A percentile compares a stretch with the other conserved stretches of the same genome.
These are phyloP conservation scores for Lodderomyces pseudojiufengensis DNA, from an alignment of 1,139 yeast species.

Conservation along the genomic window DNA sequence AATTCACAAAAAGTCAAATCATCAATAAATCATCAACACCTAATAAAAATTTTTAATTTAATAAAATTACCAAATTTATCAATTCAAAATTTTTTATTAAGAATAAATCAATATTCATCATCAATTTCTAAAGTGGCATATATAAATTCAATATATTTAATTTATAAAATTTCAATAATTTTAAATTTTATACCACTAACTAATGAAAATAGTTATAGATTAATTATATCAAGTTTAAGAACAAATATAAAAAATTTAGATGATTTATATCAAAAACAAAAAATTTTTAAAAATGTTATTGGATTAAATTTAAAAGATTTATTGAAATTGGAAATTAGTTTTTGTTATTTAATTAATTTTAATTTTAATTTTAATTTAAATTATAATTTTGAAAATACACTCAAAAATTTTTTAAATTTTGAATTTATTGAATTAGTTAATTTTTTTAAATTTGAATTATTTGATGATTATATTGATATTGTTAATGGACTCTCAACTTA, in stretches of 20 bases:
- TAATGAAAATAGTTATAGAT: conserved; percentile 34
- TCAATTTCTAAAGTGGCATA: conserved; percentile 40
- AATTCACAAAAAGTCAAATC: not conserved
- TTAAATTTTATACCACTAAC: conserved; percentile 33
- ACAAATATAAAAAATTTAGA: conserved; percentile 44
- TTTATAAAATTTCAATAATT: conserved; percentile 34
- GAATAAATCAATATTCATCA: conserved; percentile 42
- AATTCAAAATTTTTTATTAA: conserved; percentile 32
- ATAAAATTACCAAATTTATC: conserved; percentile 35
- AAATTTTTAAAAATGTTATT: conserved; percentile 42
- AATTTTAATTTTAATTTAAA: conserved; percentile 37
- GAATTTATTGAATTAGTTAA: conserved; percentile 27
- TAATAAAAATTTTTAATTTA: conserved; percentile 33
- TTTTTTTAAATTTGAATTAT: conserved; percentile 13
- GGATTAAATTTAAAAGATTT: conserved; percentile 41
- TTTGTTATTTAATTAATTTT: conserved; percentile 40
- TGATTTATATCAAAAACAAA: conserved; percentile 44
- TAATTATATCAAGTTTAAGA: conserved; percentile 40
- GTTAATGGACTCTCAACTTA: not conserved
- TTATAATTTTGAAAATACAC: conserved; percentile 26
- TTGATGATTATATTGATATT: conserved; percentile 7
- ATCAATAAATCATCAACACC: conserved; percentile 20
- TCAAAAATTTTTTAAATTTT: conserved; percentile 29
- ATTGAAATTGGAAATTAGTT: conserved; percentile 38
- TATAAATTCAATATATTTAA: conserved; percentile 39